Percentiles rank a stretch among this genome's conserved stretches.
Evolutionary conservation across 331 rosid species (phyloP).

Genomic region (Erythrophleum ivorense): DNA sequence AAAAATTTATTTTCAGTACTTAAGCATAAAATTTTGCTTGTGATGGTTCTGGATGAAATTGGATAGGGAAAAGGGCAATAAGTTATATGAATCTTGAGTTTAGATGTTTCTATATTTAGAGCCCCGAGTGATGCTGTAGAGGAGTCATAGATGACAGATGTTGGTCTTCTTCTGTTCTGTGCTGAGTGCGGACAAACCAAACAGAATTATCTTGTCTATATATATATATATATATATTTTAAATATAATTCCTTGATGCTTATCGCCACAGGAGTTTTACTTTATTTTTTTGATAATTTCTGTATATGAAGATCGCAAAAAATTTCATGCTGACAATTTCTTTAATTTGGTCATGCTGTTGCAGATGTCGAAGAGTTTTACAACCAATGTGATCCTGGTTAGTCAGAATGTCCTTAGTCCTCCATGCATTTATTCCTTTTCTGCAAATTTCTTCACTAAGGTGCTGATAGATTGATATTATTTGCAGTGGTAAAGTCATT

Average conservation of each 20-base stretch:
- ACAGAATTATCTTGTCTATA: not conserved
- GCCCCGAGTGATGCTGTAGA: conserved; percentile 6
- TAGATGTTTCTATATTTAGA: conserved; percentile 18
- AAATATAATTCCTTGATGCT: not conserved
- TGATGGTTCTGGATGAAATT: not conserved
- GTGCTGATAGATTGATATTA: not conserved
- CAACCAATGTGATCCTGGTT: conserved; percentile 89
- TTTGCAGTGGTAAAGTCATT: not conserved
- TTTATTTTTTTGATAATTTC: not conserved
- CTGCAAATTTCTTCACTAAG: not conserved
- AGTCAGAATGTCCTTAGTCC: conserved; percentile 27
- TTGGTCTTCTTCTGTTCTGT: not conserved
- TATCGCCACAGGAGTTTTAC: not conserved
- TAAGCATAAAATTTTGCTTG: not conserved
- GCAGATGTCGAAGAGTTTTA: conserved; percentile 83
- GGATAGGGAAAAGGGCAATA: not conserved
- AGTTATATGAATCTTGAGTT: not conserved
- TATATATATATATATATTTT: not conserved
- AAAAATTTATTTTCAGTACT: not conserved
- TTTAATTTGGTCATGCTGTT: conserved; percentile 16
- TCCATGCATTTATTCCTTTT: not conserved
- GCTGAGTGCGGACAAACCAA: not conserved
- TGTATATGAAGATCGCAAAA: not conserved
- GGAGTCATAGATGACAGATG: not conserved
- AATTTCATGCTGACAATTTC: not conserved